These are phyloP conservation scores for Apiospora kogelbergensis DNA, from an alignment of 2,329 filamentous ascomycete genomes.

Conservation along the genomic window DNA sequence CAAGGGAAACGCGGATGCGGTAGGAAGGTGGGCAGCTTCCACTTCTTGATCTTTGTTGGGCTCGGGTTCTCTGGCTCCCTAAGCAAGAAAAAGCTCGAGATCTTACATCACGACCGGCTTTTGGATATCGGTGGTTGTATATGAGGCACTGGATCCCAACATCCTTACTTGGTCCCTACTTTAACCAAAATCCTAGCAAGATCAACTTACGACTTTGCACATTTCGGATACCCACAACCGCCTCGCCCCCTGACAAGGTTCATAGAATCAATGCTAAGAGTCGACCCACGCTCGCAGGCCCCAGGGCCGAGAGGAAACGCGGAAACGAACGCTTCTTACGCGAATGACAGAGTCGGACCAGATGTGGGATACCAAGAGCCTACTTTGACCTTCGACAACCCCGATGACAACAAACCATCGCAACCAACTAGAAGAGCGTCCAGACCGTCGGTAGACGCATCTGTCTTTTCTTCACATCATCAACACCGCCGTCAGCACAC, in stretches of 20 bases:
- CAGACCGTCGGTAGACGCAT: constrained; percentile 11
- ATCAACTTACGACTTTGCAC: constrained; percentile 1
- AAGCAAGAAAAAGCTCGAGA: background rate
- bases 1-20: background rate
- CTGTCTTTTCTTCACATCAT: constrained; percentile 14
- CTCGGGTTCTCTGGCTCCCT: background rate
- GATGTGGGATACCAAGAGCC: constrained; percentile 17
- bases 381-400: constrained; percentile 23
- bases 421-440: constrained; percentile 9
- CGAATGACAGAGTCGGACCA: constrained; percentile 15
- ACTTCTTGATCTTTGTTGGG: background rate
- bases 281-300: constrained; percentile 9
- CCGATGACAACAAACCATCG: constrained; percentile 18
- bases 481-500: constrained; percentile 28
- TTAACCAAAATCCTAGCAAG: background rate
- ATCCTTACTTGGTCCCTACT: constrained; percentile 6
- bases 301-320: background rate
- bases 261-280: constrained; percentile 4
- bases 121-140: background rate
- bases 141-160: background rate
- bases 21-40: background rate
- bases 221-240: background rate
- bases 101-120: background rate
- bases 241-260: background rate
- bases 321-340: background rate